These are phyloP conservation scores for Pseudogymnoascus sp. DNA, from an alignment of 2,329 filamentous ascomycete species.

Conservation along the genomic window DNA sequence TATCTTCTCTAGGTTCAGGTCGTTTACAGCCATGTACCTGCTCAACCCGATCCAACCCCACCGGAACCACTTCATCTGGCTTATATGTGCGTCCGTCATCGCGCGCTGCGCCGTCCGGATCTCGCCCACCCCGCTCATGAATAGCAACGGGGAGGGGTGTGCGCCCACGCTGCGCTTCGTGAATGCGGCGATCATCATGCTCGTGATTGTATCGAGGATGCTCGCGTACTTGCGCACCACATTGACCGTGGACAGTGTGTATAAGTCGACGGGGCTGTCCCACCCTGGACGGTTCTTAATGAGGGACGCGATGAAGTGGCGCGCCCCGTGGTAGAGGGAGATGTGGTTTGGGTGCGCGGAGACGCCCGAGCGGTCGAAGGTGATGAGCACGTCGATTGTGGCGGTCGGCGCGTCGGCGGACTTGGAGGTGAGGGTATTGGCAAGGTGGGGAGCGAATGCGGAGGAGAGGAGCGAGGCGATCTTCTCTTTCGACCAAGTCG, in stretches of 20 bases:
- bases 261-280: slow-evolving; percentile 71
- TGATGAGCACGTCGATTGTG: slow-evolving; percentile 60
- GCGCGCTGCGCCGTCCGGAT: slow-evolving; percentile 69
- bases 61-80: slow-evolving; percentile 98
- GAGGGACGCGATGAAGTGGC: slow-evolving; percentile 62
- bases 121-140: slow-evolving; percentile 59
- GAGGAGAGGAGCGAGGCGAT: slow-evolving; percentile 65
- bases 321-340: slow-evolving; percentile 77
- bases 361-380: slow-evolving; percentile 78
- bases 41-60: slow-evolving; percentile 91
- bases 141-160: slow-evolving; percentile 57
- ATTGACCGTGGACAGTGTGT: slow-evolving; percentile 70
- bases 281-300: slow-evolving; percentile 58
- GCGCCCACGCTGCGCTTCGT: slow-evolving; percentile 37
- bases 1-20: slow-evolving; percentile 59
- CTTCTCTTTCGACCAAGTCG: slow-evolving; percentile 64
- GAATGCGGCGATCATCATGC: slow-evolving; percentile 53
- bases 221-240: slow-evolving; percentile 75
- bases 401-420: slow-evolving; percentile 37
- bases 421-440: slow-evolving; percentile 28
- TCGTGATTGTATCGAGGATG: slow-evolving; percentile 69
- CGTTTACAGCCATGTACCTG: slow-evolving; percentile 93
- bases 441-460: slow-evolving; percentile 65
- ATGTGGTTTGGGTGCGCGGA: slow-evolving; percentile 92
- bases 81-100: slow-evolving; percentile 85